Conservation (phyloP, 331 rosid genomes). For the Quercus phellos region DNA sequence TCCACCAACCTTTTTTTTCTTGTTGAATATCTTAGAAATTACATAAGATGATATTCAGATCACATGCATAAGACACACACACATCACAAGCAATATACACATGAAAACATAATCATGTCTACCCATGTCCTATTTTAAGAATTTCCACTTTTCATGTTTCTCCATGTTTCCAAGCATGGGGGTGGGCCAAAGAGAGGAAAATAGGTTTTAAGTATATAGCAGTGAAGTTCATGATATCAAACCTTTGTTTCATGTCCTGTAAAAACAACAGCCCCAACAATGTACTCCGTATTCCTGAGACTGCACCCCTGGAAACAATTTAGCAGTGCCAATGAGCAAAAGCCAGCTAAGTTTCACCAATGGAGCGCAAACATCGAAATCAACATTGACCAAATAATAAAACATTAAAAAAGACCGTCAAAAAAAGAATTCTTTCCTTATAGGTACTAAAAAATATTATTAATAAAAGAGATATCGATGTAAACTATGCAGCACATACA, state of each 20-base stretch:
- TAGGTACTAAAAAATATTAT: neutral
- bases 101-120: neutral
- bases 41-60: neutral
- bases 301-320: constrained; percentile 86
- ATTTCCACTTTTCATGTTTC: neutral
- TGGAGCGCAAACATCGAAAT: neutral
- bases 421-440: neutral
- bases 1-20: neutral
- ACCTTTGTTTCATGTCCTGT: constrained; percentile 98
- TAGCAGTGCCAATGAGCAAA: constrained; percentile 21
- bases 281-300: constrained; percentile 84
- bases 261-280: constrained; percentile 82
- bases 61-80: neutral
- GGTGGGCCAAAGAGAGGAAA: neutral
- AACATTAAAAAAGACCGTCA: constrained; percentile 5
- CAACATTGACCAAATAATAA: neutral
- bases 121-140: neutral
- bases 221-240: constrained; percentile 19
- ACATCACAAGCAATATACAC: neutral
- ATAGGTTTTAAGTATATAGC: neutral
- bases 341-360: constrained; percentile 4
- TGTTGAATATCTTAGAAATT: neutral
- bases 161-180: neutral
- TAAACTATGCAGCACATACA: neutral
- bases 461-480: neutral